These are phyloP conservation scores for Malassezia arunalokei DNA, from an alignment of 1,284 basidiomycete species.

Conservation along the genomic window DNA sequence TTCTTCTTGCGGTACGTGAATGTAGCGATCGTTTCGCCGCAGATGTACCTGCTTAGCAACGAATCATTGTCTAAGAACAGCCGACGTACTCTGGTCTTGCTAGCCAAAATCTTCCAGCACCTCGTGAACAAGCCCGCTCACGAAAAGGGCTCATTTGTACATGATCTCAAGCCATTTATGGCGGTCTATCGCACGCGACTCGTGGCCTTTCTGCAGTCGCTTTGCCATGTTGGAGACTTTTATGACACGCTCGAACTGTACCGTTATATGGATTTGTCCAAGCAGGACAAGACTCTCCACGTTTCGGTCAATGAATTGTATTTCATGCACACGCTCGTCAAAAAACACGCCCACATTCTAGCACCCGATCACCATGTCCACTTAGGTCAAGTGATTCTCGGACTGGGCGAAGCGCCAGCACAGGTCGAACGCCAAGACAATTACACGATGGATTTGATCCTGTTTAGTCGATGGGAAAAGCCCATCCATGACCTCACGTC, in stretches of 20 bases:
- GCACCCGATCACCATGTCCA: slow-evolving; percentile 96
- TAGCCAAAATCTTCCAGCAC: slow-evolving; percentile 99
- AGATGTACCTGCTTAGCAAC: slow-evolving; percentile 98
- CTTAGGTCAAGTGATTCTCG: slow-evolving; percentile 85
- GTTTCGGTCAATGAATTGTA: slow-evolving; percentile 99
- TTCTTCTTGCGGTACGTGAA: slow-evolving; percentile 99
- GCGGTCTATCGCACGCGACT: slow-evolving; percentile 95
- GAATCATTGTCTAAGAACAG: slow-evolving; percentile 94
- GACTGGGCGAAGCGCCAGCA: slow-evolving; percentile 77
- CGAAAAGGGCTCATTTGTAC: slow-evolving; percentile 96
- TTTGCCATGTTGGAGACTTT: slow-evolving; percentile 98
- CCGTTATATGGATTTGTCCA: slow-evolving; percentile 98
- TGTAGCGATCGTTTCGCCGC: slow-evolving; percentile 97
- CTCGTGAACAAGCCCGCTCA: slow-evolving; percentile 97
- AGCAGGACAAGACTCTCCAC: slow-evolving; percentile 93
- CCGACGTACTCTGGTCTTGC: slow-evolving; percentile 83
- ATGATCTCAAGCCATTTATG: slow-evolving; percentile 91
- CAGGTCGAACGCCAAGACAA: slow-evolving; percentile 98
- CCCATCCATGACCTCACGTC: slow-evolving; percentile 94
- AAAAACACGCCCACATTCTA: slow-evolving; percentile 86
- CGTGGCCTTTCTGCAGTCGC: slow-evolving; percentile 86
- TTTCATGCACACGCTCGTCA: slow-evolving; percentile 86
- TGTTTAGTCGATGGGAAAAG: slow-evolving; percentile 98
- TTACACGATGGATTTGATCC: slow-evolving; percentile 72
- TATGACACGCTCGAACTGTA: slow-evolving; percentile 99